These are phyloP conservation scores for Globisporangium nodosum DNA, from an alignment of 352 stramenopile species.

Conservation along the genomic window DNA sequence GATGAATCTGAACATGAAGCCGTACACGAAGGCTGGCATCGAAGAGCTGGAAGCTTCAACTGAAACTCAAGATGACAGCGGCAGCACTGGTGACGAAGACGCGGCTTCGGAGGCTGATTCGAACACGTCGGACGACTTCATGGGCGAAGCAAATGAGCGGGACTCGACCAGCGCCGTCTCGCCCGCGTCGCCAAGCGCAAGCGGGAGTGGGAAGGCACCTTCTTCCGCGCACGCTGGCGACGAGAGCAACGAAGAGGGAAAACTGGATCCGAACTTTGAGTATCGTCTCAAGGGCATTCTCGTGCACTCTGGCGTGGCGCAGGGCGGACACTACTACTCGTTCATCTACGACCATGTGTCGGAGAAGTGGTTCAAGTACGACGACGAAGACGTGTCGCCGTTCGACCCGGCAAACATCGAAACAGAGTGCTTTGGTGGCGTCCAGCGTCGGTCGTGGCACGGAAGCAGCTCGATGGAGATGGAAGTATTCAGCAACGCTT, in stretches of 20 bases:
- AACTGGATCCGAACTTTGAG: conserved; percentile 90
- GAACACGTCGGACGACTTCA: conserved; percentile 54
- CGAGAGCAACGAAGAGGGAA: conserved; percentile 12
- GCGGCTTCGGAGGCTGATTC: conserved; percentile 47
- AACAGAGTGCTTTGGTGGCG: conserved; percentile 97
- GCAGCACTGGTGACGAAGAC: conserved; percentile 36
- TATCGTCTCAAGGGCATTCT: conserved; percentile 97
- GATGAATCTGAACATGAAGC: conserved; percentile 98
- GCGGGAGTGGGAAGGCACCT: conserved; percentile 5
- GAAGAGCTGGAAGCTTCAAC: conserved; percentile 84
- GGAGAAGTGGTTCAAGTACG: conserved; percentile 98
- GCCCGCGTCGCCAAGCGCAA: conserved; percentile 21
- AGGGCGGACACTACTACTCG: conserved; percentile 99
- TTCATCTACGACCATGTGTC: conserved; percentile 87
- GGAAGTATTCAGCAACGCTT: conserved; percentile 97
- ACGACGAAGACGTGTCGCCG: conserved; percentile 98
- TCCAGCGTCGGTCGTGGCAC: conserved; percentile 91
- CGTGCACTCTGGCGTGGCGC: conserved; percentile 97
- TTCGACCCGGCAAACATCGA: conserved; percentile 97
- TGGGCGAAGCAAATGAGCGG: conserved; percentile 38
- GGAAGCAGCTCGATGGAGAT: conserved; percentile 96
- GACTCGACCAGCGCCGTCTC: conserved; percentile 12
- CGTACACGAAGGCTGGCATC: conserved; percentile 96
- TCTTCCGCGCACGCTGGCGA: conserved; percentile 12
- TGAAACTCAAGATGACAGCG: conserved; percentile 30